These are phyloP conservation scores for Botrytis squamosa DNA, from an alignment of 2,329 filamentous ascomycete species.

Conservation along the genomic window DNA sequence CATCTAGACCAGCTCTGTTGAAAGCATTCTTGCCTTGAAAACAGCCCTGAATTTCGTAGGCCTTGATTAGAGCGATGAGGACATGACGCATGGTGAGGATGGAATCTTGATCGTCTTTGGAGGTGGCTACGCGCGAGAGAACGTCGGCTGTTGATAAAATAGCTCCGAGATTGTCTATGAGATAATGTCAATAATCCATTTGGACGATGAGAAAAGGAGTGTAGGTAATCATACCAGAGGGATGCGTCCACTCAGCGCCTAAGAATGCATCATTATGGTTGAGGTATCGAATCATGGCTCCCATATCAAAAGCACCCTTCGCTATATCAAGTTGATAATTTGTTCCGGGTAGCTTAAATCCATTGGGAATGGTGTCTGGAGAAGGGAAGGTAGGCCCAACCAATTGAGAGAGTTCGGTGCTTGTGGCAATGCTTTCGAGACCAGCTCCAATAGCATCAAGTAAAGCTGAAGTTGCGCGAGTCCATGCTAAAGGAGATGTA, in stretches of 20 bases:
- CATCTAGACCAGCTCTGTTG: constrained; percentile 44
- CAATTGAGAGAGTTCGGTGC: constrained; percentile 23
- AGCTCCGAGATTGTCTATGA: constrained; percentile 43
- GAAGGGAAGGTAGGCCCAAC: constrained; percentile 27
- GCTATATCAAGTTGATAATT: constrained; percentile 40
- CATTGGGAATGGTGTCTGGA: constrained; percentile 34
- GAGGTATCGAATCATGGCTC: constrained; percentile 43
- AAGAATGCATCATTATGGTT: constrained; percentile 45
- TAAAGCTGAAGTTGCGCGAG: constrained; percentile 24
- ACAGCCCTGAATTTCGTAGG: constrained; percentile 46
- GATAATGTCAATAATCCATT: not conserved
- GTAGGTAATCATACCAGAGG: constrained; percentile 34
- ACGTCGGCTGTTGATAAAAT: constrained; percentile 41
- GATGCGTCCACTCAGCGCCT: constrained; percentile 46
- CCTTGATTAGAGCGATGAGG: constrained; percentile 42
- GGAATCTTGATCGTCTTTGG: constrained; percentile 11
- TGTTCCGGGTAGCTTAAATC: constrained; percentile 44
- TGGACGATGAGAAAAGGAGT: not conserved
- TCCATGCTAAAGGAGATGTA: constrained; percentile 21
- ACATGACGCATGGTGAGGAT: constrained; percentile 40
- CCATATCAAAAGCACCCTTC: constrained; percentile 44
- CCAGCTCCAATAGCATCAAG: constrained; percentile 31
- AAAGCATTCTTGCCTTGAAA: constrained; percentile 42
- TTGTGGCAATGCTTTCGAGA: constrained; percentile 26
- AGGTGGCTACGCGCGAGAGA: constrained; percentile 11